Evolutionary conservation across 495 filamentous ascomycete genomes (phyloP).

Genomic region (Talaromyces trachyspermus): DNA sequence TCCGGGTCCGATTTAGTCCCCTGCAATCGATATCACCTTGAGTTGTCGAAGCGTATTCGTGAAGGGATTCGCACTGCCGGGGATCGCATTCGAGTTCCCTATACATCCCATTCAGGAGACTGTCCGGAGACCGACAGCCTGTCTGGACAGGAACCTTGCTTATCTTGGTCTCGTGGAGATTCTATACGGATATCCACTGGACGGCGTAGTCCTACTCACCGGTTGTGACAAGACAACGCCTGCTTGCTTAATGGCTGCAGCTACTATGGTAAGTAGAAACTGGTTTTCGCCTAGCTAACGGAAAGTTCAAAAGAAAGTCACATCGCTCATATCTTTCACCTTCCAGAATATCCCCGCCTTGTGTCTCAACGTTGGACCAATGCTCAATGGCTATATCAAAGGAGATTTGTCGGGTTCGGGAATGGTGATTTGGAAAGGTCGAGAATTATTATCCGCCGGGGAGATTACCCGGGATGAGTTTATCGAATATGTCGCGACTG

Average conservation of each 20-base stretch:
- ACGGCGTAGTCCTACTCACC: constrained; percentile 48
- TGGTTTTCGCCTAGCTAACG: neutral
- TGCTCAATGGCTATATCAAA: constrained; percentile 46
- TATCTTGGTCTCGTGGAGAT: constrained; percentile 47
- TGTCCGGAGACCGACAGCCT: constrained; percentile 41
- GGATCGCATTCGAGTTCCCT: constrained; percentile 50
- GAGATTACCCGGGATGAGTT: constrained; percentile 41
- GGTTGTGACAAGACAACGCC: constrained; percentile 55
- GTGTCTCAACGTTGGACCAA: constrained; percentile 49
- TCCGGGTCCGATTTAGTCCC: constrained; percentile 48
- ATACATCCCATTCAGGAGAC: constrained; percentile 51
- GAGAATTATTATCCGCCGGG: constrained; percentile 45
- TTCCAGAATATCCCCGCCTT: constrained; percentile 45
- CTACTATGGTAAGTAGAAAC: constrained; percentile 42
- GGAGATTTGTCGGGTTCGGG: constrained; percentile 38
- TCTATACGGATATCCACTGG: constrained; percentile 44
- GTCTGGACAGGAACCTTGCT: constrained; percentile 46
- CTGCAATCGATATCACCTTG: constrained; percentile 47
- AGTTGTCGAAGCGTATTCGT: constrained; percentile 44
- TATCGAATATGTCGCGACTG: constrained; percentile 42
- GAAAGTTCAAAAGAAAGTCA: neutral
- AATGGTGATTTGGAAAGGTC: constrained; percentile 43
- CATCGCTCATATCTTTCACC: neutral
- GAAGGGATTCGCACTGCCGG: constrained; percentile 47
- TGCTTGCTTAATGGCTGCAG: constrained; percentile 49